phyloP scores from a whole-genome alignment of 768 basidiomycete genomes.

The Arthromyces matolae region DNA sequence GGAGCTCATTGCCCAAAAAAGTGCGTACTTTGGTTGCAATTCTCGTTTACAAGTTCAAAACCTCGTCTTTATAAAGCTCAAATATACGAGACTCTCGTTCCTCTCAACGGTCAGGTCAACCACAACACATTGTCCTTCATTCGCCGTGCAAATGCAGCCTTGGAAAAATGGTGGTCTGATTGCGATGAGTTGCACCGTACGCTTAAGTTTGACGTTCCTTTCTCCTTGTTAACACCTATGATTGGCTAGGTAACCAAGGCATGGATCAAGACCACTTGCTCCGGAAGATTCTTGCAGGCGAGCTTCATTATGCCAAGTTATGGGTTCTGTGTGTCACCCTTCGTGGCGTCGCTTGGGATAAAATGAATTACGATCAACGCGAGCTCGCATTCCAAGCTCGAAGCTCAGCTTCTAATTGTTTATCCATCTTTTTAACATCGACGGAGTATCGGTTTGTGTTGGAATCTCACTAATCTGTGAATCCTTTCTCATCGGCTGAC shows the following conservation, averaged over 20 bases:
- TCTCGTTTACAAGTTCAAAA: not conserved
- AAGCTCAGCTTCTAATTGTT: slow-evolving; percentile 83
- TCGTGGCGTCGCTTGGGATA: slow-evolving; percentile 91
- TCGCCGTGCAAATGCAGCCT: slow-evolving; percentile 77
- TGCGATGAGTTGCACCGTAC: slow-evolving; percentile 82
- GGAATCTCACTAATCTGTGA: slow-evolving; percentile 1
- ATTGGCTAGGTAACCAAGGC: slow-evolving; percentile 52
- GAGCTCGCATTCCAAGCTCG: slow-evolving; percentile 95
- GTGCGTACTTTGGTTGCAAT: slow-evolving; percentile 37
- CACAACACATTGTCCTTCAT: slow-evolving; percentile 84
- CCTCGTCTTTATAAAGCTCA: slow-evolving; percentile 54
- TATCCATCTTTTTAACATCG: slow-evolving; percentile 80
- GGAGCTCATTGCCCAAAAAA: slow-evolving; percentile 88
- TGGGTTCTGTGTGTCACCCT: slow-evolving; percentile 94
- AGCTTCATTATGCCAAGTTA: slow-evolving; percentile 89
- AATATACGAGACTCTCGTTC: slow-evolving; percentile 87
- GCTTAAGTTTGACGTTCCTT: slow-evolving; percentile 17
- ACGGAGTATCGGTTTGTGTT: slow-evolving; percentile 75
- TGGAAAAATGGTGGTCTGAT: slow-evolving; percentile 90
- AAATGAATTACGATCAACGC: slow-evolving; percentile 92
- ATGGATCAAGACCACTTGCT: slow-evolving; percentile 86
- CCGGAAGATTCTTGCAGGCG: slow-evolving; percentile 83
- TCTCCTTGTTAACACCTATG: slow-evolving; percentile 10
- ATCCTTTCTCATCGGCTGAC: slow-evolving; percentile 6
- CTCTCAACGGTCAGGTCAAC: slow-evolving; percentile 83